phyloP scores from a whole-genome alignment of 345 rosid genomes.

The Lagerstroemia speciosa region DNA sequence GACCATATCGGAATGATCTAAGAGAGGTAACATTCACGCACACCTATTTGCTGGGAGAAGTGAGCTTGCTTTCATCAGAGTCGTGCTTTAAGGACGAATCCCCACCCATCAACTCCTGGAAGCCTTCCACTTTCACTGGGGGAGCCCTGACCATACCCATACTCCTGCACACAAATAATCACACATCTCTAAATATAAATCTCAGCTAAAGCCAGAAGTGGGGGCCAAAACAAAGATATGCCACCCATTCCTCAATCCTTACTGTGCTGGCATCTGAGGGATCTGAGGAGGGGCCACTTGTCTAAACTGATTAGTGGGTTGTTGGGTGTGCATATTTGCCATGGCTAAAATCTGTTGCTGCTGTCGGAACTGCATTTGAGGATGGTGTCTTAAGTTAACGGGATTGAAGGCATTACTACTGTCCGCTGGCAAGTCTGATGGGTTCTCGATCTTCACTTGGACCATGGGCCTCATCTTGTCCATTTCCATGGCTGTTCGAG shows the following conservation, averaged over 20 bases:
- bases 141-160: slow-evolving; percentile 65
- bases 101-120: slow-evolving; percentile 89
- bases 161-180: slow-evolving; percentile 35
- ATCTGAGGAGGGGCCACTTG: slow-evolving; percentile 57
- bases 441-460: slow-evolving; percentile 71
- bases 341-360: slow-evolving; percentile 67
- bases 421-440: slow-evolving; percentile 58
- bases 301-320: slow-evolving; percentile 53
- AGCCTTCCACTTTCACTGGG: slow-evolving; percentile 89
- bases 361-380: slow-evolving; percentile 55
- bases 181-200: not conserved
- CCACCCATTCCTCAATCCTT: slow-evolving; percentile 23
- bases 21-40: not conserved
- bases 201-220: not conserved
- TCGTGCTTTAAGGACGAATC: slow-evolving; percentile 66
- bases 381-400: slow-evolving; percentile 37
- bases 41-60: slow-evolving; percentile 60
- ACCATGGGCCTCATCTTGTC: slow-evolving; percentile 69
- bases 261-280: slow-evolving; percentile 72
- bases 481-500: slow-evolving; percentile 54
- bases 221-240: not conserved
- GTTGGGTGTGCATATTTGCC: slow-evolving; percentile 52
- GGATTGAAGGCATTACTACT: slow-evolving; percentile 43
- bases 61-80: slow-evolving; percentile 58
- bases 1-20: not conserved